These are phyloP conservation scores for Fusarium acutatum DNA, from an alignment of 2,329 filamentous ascomycete species.

Conservation along the genomic window DNA sequence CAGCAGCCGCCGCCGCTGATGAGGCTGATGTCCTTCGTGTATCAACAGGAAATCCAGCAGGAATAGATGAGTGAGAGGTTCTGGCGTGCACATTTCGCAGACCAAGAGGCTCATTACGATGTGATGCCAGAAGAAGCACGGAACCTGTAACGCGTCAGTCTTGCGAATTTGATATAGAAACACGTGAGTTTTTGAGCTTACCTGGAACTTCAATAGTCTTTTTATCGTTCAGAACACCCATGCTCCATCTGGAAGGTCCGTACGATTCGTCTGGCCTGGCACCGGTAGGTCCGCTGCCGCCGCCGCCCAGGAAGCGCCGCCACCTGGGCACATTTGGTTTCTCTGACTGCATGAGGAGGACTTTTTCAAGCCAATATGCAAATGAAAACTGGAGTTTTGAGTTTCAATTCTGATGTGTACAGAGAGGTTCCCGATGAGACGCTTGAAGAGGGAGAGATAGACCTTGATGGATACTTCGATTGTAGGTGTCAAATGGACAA, in stretches of 20 bases:
- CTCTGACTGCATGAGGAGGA: slow-evolving; percentile 23
- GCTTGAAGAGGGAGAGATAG: not conserved
- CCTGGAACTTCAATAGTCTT: slow-evolving; percentile 88
- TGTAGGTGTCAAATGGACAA: not conserved
- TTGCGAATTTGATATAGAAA: not conserved
- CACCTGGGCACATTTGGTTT: slow-evolving; percentile 18
- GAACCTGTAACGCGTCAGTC: slow-evolving; percentile 55
- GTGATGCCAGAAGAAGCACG: slow-evolving; percentile 63
- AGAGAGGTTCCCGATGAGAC: not conserved
- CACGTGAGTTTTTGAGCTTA: slow-evolving; percentile 49
- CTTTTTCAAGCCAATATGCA: not conserved
- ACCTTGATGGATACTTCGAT: slow-evolving; percentile 12
- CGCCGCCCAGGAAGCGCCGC: slow-evolving; percentile 32
- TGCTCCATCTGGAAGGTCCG: slow-evolving; percentile 58
- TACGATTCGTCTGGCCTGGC: slow-evolving; percentile 13
- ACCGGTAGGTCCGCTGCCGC: slow-evolving; percentile 2
- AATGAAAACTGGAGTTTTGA: not conserved
- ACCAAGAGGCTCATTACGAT: slow-evolving; percentile 68
- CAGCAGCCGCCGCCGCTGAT: slow-evolving; percentile 3
- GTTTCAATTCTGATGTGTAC: not conserved
- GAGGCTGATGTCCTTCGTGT: slow-evolving; percentile 43
- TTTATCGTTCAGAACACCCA: slow-evolving; percentile 86
- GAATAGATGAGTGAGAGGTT: slow-evolving; percentile 66
- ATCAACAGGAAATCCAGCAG: slow-evolving; percentile 54
- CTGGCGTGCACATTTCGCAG: slow-evolving; percentile 65